A percentile compares a stretch with the other conserved stretches of the same genome.
phyloP scores from a whole-genome alignment of 2,329 filamentous ascomycete genomes.

The Alternaria rosae region DNA sequence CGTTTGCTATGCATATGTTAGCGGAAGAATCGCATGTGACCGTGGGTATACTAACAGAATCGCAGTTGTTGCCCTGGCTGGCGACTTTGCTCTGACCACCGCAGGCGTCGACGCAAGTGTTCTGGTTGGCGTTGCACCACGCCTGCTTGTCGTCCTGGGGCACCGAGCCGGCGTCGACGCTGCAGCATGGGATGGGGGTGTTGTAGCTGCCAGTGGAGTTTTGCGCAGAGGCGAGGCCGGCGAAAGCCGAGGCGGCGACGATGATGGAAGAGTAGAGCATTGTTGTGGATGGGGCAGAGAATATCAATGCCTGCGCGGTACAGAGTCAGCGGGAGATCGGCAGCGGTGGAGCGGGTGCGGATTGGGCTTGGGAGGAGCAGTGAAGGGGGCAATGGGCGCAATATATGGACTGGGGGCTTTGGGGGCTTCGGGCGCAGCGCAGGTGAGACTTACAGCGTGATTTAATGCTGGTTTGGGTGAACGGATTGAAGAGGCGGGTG shows the following conservation, averaged over 20 bases:
- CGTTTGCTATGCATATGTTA: conserved; percentile 51
- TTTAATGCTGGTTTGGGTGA: conserved; percentile 22
- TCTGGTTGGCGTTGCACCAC: conserved; percentile 67
- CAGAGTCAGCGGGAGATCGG: conserved; percentile 36
- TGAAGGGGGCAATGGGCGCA: conserved; percentile 15
- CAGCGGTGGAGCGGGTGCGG: conserved; percentile 13
- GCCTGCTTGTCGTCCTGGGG: conserved; percentile 45
- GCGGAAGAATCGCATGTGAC: not conserved
- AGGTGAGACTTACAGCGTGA: conserved; percentile 22
- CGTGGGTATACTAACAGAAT: conserved; percentile 58
- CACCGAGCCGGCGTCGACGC: conserved; percentile 55
- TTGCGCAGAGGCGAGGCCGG: conserved; percentile 56
- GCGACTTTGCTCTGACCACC: conserved; percentile 52
- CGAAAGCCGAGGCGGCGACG: conserved; percentile 56
- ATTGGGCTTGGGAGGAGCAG: conserved; percentile 2
- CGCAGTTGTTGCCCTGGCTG: conserved; percentile 62
- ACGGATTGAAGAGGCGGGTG: conserved; percentile 19
- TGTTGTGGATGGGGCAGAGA: conserved; percentile 37
- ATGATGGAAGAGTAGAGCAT: conserved; percentile 60
- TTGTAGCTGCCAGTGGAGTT: conserved; percentile 39
- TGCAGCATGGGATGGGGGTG: conserved; percentile 48
- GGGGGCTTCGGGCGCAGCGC: not conserved
- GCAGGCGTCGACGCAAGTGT: conserved; percentile 68
- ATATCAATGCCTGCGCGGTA: conserved; percentile 47
- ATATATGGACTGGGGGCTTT: conserved; percentile 10